Conservation (phyloP, 768 basidiomycete species). For the Trametes cubensis region DNA sequence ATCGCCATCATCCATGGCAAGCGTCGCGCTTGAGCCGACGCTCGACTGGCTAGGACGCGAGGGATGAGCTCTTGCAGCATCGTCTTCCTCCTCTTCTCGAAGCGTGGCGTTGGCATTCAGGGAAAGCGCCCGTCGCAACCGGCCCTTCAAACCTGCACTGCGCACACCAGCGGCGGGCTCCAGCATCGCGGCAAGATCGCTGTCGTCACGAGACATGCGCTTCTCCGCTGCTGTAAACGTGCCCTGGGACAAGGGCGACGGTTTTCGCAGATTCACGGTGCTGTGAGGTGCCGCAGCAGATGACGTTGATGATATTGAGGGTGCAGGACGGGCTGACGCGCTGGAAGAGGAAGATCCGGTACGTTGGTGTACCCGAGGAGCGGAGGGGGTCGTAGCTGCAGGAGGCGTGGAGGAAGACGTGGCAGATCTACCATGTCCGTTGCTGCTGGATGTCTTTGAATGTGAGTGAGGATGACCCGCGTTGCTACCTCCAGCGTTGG, state of each 20-base stretch:
- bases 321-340: slow-evolving; percentile 38
- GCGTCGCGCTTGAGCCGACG: slow-evolving; percentile 33
- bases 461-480: slow-evolving; percentile 29
- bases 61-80: slow-evolving; percentile 7
- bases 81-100: slow-evolving; percentile 58
- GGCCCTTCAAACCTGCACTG: slow-evolving; percentile 74
- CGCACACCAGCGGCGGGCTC: slow-evolving; percentile 49
- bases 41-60: slow-evolving; percentile 31
- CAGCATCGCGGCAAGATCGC: slow-evolving; percentile 61
- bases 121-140: slow-evolving; percentile 72
- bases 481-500: slow-evolving; percentile 40
- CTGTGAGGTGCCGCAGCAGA: slow-evolving; percentile 34
- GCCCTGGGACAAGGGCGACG: slow-evolving; percentile 73
- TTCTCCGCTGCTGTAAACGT: slow-evolving; percentile 65
- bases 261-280: slow-evolving; percentile 38
- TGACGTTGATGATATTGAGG: slow-evolving; percentile 37
- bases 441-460: slow-evolving; percentile 25
- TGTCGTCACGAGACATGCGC: slow-evolving; percentile 78
- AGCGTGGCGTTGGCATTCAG: slow-evolving; percentile 62
- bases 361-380: slow-evolving; percentile 47
- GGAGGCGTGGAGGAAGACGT: slow-evolving; percentile 27
- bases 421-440: slow-evolving; percentile 25
- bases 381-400: slow-evolving; percentile 26
- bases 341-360: slow-evolving; percentile 52
- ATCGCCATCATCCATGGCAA: slow-evolving; percentile 35